A percentile compares a stretch with the other conserved stretches of the same genome.
Conservation (phyloP, 2,329 filamentous ascomycete species). For the Penicillium concentricum region DNA sequence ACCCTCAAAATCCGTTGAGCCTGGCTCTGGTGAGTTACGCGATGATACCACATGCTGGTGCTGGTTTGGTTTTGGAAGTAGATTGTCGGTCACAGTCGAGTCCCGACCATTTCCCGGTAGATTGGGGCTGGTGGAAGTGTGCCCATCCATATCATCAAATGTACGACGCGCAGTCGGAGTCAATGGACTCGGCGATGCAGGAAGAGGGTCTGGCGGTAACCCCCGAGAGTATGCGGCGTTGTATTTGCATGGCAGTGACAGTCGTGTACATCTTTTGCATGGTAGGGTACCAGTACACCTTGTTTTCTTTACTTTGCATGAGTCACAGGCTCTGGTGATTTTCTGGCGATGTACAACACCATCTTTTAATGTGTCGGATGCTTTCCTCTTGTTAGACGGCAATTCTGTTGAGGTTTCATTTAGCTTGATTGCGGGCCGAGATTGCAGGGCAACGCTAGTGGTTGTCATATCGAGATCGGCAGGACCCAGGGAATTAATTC, state of each 20-base stretch:
- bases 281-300: conserved; percentile 40
- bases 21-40: conserved; percentile 47
- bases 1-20: conserved; percentile 52
- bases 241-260: conserved; percentile 36
- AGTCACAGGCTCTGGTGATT: conserved; percentile 41
- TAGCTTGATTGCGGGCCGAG: conserved; percentile 8
- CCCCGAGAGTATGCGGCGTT: conserved; percentile 40
- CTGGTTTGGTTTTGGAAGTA: not conserved
- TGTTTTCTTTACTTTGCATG: conserved; percentile 41
- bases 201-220: conserved; percentile 34
- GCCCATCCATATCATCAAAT: not conserved
- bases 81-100: not conserved
- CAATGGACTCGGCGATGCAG: conserved; percentile 7
- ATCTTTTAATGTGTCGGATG: conserved; percentile 22
- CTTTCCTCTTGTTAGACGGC: conserved; percentile 29
- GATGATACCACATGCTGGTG: conserved; percentile 19
- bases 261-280: conserved; percentile 34
- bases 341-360: conserved; percentile 31
- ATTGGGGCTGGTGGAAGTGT: conserved; percentile 1
- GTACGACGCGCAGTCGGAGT: not conserved
- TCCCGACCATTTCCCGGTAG: not conserved
- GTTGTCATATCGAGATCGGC: conserved; percentile 14
- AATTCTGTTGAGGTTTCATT: not conserved
- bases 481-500: conserved; percentile 1
- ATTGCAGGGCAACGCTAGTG: conserved; percentile 15